Percentiles rank a stretch among this genome's conserved stretches.
Conservation (phyloP, 2,329 filamentous ascomycete genomes). For the Mycosphaerelloides madeirae region DNA sequence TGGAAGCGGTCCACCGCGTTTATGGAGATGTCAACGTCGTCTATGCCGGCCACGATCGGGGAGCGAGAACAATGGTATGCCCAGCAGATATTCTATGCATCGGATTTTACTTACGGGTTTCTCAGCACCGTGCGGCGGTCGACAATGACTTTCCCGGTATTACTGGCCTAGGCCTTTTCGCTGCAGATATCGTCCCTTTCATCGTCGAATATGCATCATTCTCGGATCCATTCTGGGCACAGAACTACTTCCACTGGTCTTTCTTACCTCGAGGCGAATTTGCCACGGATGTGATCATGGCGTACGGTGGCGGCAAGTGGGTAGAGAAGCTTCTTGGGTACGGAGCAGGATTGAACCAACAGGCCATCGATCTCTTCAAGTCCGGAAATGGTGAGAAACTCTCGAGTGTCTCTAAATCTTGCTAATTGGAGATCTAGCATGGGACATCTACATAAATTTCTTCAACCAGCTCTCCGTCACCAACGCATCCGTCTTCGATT, state of each 20-base stretch:
- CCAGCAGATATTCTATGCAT: neutral
- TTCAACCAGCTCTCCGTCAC: conserved; percentile 14
- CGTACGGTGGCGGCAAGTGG: conserved; percentile 10
- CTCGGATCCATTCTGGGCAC: conserved; percentile 3
- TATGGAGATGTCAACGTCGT: conserved; percentile 6
- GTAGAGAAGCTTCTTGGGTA: conserved; percentile 1
- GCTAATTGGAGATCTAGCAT: conserved; percentile 2
- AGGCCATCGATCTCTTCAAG: conserved; percentile 7
- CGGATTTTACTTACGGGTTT: neutral
- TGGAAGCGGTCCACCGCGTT: neutral
- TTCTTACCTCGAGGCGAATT: conserved; percentile 8
- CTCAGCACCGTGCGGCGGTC: conserved; percentile 8
- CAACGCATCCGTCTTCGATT: conserved; percentile 11
- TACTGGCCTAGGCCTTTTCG: conserved; percentile 6
- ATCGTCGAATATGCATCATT: conserved; percentile 10
- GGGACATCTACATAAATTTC: conserved; percentile 10
- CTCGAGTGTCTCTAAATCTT: neutral
- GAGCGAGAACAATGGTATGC: conserved; percentile 10
- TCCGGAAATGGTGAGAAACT: conserved; percentile 3
- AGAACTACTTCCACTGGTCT: conserved; percentile 11
- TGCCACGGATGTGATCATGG: conserved; percentile 11
- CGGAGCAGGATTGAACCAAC: conserved; percentile 5
- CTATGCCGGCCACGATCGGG: conserved; percentile 11
- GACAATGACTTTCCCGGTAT: conserved; percentile 7
- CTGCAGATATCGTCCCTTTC: conserved; percentile 13